Evolutionary conservation across 2,329 filamentous ascomycete genomes (phyloP), one percentile per base, ranked within the genome.

Genomic region (Pestalotiopsis sp.): DNA sequence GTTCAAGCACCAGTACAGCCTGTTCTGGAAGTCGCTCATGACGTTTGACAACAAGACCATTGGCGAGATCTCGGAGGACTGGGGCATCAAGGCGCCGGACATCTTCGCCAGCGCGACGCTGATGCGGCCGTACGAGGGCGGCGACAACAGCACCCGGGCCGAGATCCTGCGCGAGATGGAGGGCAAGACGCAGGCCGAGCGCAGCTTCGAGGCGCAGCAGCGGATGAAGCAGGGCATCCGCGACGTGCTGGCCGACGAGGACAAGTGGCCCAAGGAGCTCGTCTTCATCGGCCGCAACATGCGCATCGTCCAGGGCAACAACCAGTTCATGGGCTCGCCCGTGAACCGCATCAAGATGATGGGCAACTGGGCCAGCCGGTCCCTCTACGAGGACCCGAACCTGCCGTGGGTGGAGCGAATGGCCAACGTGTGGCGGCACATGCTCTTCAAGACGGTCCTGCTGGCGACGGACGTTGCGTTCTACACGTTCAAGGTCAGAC

Each of bases 321-420:
- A 97, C 78, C 94, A 97, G 77, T 95, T 92, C 79, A 86, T 97
- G 64, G 94, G 94, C 24, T 93, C 91, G 0, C 94, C 94, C 0
- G 94, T 97, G 57, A 98, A 98, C 79, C 85, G 96, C 1, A 89
- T 98, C 79, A 98, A 98, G 82, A 94, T 97, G 78, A 98, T 96
- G 70, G 94, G 94, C 24, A 85, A 89, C 68, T 98, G 95, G 95
- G 95, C 95, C 1, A 93, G 89, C 68, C 85, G 92, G 24, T 94
- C 93, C 65, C 82, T 98, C n/a, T 91, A 91, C 26, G 90, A 97
- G 79, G 90, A 91, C 71, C 85, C 83, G 17, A 87, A 92, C 75
- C 81, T 94, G 67, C 86, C 86, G 3, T 82, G 87, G 67, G 76
- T 80, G 0, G 86, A 93, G 78, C 84, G 92, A 63, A 82, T 92